These are phyloP conservation scores for Penicillium mononematosum DNA, from an alignment of 495 filamentous ascomycete species.

Conservation along the genomic window DNA sequence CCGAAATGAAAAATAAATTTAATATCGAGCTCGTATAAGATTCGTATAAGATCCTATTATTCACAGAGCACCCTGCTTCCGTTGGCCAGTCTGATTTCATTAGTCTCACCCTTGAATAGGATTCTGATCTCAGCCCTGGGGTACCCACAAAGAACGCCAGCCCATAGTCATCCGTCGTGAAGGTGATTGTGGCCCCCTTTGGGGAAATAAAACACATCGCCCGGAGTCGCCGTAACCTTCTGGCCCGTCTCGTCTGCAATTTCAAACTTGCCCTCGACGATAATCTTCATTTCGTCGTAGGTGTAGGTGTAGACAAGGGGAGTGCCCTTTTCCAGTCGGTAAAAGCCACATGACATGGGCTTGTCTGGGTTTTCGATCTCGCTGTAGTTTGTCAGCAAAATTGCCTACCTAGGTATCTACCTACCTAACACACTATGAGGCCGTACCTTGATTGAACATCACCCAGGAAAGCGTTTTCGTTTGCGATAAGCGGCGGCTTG, in stretches of 20 bases:
- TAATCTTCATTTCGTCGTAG: conserved; percentile 81
- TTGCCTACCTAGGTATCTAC: background rate
- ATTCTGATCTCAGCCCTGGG: background rate
- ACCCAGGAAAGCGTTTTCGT: conserved; percentile 71
- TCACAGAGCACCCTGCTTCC: conserved; percentile 40
- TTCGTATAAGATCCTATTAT: background rate
- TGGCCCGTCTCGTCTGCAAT: conserved; percentile 70
- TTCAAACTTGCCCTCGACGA: conserved; percentile 72
- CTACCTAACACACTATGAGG: background rate
- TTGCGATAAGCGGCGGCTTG: conserved; percentile 69
- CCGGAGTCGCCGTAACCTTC: conserved; percentile 63
- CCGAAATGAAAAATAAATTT: background rate
- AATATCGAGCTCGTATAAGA: background rate
- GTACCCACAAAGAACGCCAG: conserved; percentile 62
- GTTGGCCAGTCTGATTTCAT: conserved; percentile 43
- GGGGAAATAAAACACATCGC: conserved; percentile 77
- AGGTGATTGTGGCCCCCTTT: conserved; percentile 78
- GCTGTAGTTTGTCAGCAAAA: conserved; percentile 30
- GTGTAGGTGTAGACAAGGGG: conserved; percentile 72
- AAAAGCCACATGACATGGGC: conserved; percentile 69
- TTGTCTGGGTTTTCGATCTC: conserved; percentile 57
- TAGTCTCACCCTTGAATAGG: conserved; percentile 9
- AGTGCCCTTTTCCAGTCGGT: conserved; percentile 71
- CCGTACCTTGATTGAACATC: conserved; percentile 60
- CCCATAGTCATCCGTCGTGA: conserved; percentile 67